Evolutionary conservation across 1,284 basidiomycete genomes (phyloP), one percentile per base, ranked within the genome.

Genomic region (Tilletia indica): DNA sequence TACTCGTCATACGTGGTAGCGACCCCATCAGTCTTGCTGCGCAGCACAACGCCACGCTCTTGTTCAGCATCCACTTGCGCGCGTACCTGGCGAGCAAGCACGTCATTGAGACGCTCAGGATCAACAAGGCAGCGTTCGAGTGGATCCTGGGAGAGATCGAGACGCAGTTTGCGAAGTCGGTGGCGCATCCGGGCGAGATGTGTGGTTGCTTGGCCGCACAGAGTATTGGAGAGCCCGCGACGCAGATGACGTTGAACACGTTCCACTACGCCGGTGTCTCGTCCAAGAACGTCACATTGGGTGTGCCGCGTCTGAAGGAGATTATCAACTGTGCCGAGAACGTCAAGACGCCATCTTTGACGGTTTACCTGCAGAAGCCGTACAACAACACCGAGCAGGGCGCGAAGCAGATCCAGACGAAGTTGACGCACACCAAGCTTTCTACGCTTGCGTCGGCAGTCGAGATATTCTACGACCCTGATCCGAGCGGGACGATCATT

Each of bases 201-300:
- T 99, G 97, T 79, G 97, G 97, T 66, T 98, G 94, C 0, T 89
- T 99, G 16, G 92, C 97, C 48, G 97, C 97, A 0, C 97, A 99
- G 86, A 97, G 94, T 4, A 99, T 99, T 77, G 97, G 97, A 86
- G 97, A 99, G 87, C 97, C 97, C 0, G 97, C 97, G 2, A 99
- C 97, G 1, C 95, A 98, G 86, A 97, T 97, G 95, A 97, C 94
- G 12, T 86, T 97, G 72, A 87, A 97, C 85, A 97, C 94, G 0
- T 97, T 97, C 91, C 95, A 98, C 86, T 97, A 97, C 85, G 95
- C 95, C 77, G 95, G 95, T 91, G 95, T 98, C 38, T 95, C 95
- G 36, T 93, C 91, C 83, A 97, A 97, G 87, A 95, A 95, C 86
- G 95, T 97, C 68, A 98, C 95, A 0, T 92, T 97, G 74, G 95